A percentile compares a stretch with the other conserved stretches of the same genome.
Evolutionary conservation across 495 filamentous ascomycete genomes (phyloP).

Genomic region (Penicillium cinerascens): DNA sequence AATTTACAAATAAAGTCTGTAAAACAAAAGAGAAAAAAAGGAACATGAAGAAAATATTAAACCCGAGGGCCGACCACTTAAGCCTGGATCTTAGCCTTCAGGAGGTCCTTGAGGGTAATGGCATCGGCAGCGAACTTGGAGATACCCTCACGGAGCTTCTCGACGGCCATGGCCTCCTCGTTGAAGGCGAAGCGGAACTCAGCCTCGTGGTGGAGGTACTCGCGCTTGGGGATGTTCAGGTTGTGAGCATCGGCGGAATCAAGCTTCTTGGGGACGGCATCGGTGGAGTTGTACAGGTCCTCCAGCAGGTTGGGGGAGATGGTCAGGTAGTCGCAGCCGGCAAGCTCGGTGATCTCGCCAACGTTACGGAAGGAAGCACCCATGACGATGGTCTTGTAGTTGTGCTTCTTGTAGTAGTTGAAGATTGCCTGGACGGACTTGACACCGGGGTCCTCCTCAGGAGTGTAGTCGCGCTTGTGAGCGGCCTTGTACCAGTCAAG

Average conservation of each 20-base stretch:
- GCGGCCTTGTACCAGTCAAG: conserved; percentile 99
- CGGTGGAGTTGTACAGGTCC: conserved; percentile 79
- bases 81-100: conserved; percentile 77
- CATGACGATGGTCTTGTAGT: conserved; percentile 99
- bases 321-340: conserved; percentile 97
- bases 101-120: conserved; percentile 84
- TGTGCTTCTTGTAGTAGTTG: conserved; percentile 99
- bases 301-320: conserved; percentile 95
- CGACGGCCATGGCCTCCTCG: conserved; percentile 97
- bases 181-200: conserved; percentile 98
- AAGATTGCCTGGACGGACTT: conserved; percentile 92
- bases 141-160: conserved; percentile 99
- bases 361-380: conserved; percentile 94
- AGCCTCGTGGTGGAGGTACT: conserved; percentile 86
- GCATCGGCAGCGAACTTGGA: conserved; percentile 98
- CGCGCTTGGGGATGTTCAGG: conserved; percentile 80
- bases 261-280: conserved; percentile 88
- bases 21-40: conserved; percentile 17
- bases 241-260: conserved; percentile 58
- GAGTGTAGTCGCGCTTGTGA: conserved; percentile 86
- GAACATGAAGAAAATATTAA: conserved; percentile 5
- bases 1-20: conserved; percentile 29
- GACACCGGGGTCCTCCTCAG: conserved; percentile 93
- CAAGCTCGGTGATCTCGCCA: conserved; percentile 96
- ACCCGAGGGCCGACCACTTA: conserved; percentile 19